Base-by-base conservation (phyloP, 225 moss, liverwort and hornwort genomes). In the Bryoerythrophyllum caledonicum region DNA sequence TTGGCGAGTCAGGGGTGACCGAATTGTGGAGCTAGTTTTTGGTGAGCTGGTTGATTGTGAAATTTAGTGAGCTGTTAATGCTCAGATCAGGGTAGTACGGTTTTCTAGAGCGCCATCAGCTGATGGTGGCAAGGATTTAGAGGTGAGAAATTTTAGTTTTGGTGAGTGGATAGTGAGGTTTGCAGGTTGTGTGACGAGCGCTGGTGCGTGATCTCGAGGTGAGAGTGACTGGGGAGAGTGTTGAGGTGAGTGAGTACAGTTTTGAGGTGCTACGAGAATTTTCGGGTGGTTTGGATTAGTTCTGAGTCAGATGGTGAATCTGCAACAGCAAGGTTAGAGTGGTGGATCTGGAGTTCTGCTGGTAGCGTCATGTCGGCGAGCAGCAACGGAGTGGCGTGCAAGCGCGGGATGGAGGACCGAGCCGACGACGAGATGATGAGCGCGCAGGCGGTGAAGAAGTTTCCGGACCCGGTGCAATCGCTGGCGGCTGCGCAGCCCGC, bases 391-490 rank as follows among this genome's bases (percentile, higher is more conserved):
- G 81, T 76, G 38, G 11, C 66, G 71, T 81, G 61, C 60, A 86
- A 83, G 76, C 83, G 81, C 15, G 78, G 78, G 13, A 23, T 86
- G 34, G 68, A 28, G 3, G 78, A 78, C 35, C 80, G 78, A 30
- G 58, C 63, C 10, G 80, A 82, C 63, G 67, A 77, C 56, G 77
- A 4, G 77, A 76, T 60, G 34, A 62, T 32, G 59, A 24, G n/a
- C 54, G 68, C 46, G 48, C 80, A 68, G 0, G 60, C 61, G 38
- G 70, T 65, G 49, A 86, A 78, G 73, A 87, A 90, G 24, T 84
- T 87, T 73, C 74, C 68, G 0, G 94, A 94, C 84, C 96, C 94
- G 1, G 89, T 88, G 23, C 83, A 88, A 62, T 58, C 79, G 27
- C 32, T 96, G 60, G 92, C 91, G 23, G 76, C 77, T 74, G 76